A percentile compares a stretch with the other conserved stretches of the same genome.
Conservation (phyloP, 2,329 filamentous ascomycete genomes). For the Alternaria solani region DNA sequence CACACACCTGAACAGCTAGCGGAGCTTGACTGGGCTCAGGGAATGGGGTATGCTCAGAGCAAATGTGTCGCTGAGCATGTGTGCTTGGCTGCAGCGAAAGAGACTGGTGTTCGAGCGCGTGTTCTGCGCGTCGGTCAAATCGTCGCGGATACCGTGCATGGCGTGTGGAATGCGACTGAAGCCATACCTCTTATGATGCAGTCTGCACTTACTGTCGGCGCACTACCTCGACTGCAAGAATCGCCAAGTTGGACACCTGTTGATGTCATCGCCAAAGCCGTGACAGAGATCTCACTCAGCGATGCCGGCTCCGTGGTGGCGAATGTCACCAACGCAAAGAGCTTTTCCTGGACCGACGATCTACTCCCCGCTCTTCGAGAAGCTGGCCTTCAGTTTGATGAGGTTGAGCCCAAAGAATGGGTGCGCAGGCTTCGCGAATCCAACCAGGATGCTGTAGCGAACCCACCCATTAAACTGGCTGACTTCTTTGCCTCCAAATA, state of each 20-base stretch:
- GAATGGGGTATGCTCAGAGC: constrained; percentile 61
- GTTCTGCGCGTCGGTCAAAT: constrained; percentile 55
- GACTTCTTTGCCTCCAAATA: constrained; percentile 65
- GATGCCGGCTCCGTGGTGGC: constrained; percentile 51
- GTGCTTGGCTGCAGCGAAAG: constrained; percentile 24
- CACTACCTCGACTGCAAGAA: constrained; percentile 57
- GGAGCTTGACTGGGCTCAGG: constrained; percentile 53
- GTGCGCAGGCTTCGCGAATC: constrained; percentile 50
- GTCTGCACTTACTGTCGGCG: constrained; percentile 56
- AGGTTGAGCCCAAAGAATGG: constrained; percentile 37
- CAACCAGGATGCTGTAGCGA: constrained; percentile 58
- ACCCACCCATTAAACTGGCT: constrained; percentile 62
- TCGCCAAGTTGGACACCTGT: constrained; percentile 44
- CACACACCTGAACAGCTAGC: constrained; percentile 34
- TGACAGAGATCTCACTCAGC: constrained; percentile 35
- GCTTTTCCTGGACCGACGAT: constrained; percentile 62
- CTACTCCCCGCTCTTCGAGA: constrained; percentile 61
- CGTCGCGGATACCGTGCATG: constrained; percentile 56
- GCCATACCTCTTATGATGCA: constrained; percentile 61
- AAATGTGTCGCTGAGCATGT: constrained; percentile 61
- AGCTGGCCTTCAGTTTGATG: constrained; percentile 49
- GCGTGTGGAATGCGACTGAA: constrained; percentile 61
- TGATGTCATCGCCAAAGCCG: constrained; percentile 35
- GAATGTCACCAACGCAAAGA: constrained; percentile 62
- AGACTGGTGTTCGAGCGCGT: constrained; percentile 30